These are phyloP conservation scores for Fusarium secorum DNA, from an alignment of 2,329 filamentous ascomycete genomes.

Conservation along the genomic window DNA sequence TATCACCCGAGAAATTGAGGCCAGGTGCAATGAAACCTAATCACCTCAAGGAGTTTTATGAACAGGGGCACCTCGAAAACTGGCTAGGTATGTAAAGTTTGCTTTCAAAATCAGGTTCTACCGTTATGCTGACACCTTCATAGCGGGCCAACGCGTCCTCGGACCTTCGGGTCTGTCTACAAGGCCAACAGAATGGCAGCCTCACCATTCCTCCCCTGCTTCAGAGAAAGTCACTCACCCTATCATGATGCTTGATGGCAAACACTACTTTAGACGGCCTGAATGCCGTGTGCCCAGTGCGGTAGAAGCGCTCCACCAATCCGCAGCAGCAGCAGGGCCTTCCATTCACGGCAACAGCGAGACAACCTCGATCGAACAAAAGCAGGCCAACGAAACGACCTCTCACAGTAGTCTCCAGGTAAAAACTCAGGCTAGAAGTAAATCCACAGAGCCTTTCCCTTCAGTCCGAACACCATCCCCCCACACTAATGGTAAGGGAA, in stretches of 20 bases:
- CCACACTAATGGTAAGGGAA: background rate
- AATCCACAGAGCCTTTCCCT: slow-evolving; percentile 4
- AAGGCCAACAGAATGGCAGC: slow-evolving; percentile 28
- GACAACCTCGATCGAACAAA: background rate
- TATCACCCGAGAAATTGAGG: slow-evolving; percentile 19
- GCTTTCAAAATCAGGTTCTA: background rate
- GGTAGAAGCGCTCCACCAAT: slow-evolving; percentile 42
- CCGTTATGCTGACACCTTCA: slow-evolving; percentile 17
- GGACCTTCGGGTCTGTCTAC: slow-evolving; percentile 43
- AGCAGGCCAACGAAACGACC: background rate
- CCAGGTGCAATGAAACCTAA: slow-evolving; percentile 26
- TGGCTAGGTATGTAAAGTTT: slow-evolving; percentile 47
- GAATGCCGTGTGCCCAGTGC: slow-evolving; percentile 18
- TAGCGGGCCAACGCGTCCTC: slow-evolving; percentile 44
- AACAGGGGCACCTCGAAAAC: slow-evolving; percentile 43
- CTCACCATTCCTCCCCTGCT: slow-evolving; percentile 33
- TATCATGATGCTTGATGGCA: slow-evolving; percentile 28
- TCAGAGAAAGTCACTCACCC: slow-evolving; percentile 31
- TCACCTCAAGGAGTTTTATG: slow-evolving; percentile 42
- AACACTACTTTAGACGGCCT: slow-evolving; percentile 40
- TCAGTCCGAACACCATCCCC: background rate
- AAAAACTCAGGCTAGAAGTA: slow-evolving; percentile 5
- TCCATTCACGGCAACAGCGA: slow-evolving; percentile 20
- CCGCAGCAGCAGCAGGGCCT: slow-evolving; percentile 39
- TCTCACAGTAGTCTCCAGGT: background rate